A percentile compares a stretch with the other conserved stretches of the same genome.
phyloP scores from a whole-genome alignment of 2,329 filamentous ascomycete species.

The Trichoderma semiorbis region DNA sequence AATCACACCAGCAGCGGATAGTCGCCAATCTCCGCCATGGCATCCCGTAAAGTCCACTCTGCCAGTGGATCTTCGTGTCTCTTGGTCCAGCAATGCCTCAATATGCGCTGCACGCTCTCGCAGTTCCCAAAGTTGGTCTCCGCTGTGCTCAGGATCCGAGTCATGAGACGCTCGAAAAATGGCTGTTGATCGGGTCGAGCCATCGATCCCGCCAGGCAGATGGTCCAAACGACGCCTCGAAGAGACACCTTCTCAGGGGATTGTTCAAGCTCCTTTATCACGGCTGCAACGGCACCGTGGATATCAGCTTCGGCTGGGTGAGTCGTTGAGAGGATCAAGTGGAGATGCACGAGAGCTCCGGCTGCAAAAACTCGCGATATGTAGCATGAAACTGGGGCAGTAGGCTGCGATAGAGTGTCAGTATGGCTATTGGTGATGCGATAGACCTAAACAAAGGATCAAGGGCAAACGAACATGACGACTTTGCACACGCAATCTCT shows the following conservation, averaged over 20 bases:
- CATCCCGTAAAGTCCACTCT: neutral
- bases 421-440: neutral
- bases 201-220: conserved; percentile 10
- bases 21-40: conserved; percentile 1
- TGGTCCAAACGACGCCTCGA: neutral
- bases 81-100: conserved; percentile 11
- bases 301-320: neutral
- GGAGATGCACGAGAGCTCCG: neutral
- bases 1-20: conserved; percentile 4
- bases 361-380: conserved; percentile 4
- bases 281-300: neutral
- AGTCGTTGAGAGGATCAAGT: neutral
- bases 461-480: neutral
- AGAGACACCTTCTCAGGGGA: neutral
- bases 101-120: conserved; percentile 8
- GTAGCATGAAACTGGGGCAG: neutral
- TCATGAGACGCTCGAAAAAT: conserved; percentile 9
- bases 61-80: neutral
- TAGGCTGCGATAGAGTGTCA: neutral
- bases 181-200: conserved; percentile 7
- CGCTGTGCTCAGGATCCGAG: neutral
- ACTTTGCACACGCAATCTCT: neutral
- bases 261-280: neutral
- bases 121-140: conserved; percentile 3
- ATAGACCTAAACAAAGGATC: neutral